A percentile compares a stretch with the other conserved stretches of the same genome.
phyloP scores from a whole-genome alignment of 495 filamentous ascomycete species.

The Neurospora sp. region DNA sequence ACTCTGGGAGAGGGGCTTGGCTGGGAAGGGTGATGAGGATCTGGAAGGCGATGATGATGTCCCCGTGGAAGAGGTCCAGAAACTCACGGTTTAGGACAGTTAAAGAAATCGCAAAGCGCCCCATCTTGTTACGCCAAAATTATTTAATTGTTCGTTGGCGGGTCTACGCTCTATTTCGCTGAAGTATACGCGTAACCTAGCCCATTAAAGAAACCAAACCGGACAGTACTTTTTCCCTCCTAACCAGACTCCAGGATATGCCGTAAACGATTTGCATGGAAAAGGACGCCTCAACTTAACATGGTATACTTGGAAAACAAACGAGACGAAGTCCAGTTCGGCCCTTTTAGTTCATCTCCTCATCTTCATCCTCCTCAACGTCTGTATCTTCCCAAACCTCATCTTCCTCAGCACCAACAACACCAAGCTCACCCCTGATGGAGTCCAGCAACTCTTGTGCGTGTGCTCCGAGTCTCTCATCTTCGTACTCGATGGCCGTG shows the following conservation, averaged over 20 bases:
- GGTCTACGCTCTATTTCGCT: neutral
- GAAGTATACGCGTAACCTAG: neutral
- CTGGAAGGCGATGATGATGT: slow-evolving; percentile 43
- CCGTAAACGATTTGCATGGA: slow-evolving; percentile 2
- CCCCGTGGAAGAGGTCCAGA: slow-evolving; percentile 49
- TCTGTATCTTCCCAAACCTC: slow-evolving; percentile 40
- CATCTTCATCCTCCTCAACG: slow-evolving; percentile 36
- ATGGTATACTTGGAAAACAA: neutral
- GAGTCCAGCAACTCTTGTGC: slow-evolving; percentile 47
- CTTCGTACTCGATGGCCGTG: slow-evolving; percentile 55
- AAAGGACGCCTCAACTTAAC: slow-evolving; percentile 1
- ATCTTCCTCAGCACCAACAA: slow-evolving; percentile 32
- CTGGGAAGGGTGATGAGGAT: slow-evolving; percentile 62
- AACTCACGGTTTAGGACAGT: slow-evolving; percentile 48
- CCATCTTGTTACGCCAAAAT: neutral
- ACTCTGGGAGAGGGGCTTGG: slow-evolving; percentile 76
- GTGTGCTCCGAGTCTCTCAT: slow-evolving; percentile 57
- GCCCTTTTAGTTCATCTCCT: slow-evolving; percentile 15
- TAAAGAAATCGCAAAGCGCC: slow-evolving; percentile 2
- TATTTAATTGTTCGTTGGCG: neutral
- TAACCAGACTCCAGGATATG: slow-evolving; percentile 12
- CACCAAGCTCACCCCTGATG: slow-evolving; percentile 47
- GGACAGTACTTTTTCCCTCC: slow-evolving; percentile 8
- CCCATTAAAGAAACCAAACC: neutral
- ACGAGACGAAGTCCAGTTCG: neutral